These are phyloP conservation scores for Termitomyces sp. DNA, from an alignment of 768 basidiomycete genomes.

Conservation along the genomic window DNA sequence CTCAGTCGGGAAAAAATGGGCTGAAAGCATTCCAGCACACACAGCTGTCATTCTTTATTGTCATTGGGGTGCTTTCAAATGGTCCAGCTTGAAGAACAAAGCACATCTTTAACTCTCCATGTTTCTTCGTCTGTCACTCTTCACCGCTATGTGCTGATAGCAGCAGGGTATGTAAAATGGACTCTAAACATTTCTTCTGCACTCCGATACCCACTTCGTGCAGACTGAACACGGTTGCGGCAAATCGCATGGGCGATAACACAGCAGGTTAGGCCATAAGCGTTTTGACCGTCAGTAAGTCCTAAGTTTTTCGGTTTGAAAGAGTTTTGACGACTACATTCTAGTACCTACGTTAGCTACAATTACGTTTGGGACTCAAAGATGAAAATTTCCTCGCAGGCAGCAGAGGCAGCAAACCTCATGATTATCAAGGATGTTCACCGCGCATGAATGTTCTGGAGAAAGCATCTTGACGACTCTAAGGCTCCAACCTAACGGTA, in stretches of 20 bases:
- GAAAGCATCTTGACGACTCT: not conserved
- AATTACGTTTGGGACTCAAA: not conserved
- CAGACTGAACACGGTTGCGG: not conserved
- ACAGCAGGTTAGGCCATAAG: not conserved
- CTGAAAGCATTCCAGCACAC: not conserved
- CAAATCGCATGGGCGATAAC: not conserved
- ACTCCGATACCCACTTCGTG: not conserved
- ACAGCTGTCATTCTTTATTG: not conserved
- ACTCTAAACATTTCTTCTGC: not conserved
- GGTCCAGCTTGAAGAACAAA: not conserved
- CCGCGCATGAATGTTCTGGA: not conserved
- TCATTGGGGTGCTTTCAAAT: not conserved
- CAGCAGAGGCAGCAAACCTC: not conserved
- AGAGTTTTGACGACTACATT: not conserved
- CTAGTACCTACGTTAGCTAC: not conserved
- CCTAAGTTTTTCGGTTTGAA: not conserved
- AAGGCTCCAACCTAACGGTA: not conserved
- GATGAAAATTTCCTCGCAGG: not conserved
- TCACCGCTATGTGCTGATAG: not conserved
- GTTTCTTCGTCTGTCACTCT: not conserved
- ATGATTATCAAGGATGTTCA: not conserved
- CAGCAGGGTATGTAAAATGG: too few species aligned
- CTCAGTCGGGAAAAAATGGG: not conserved
- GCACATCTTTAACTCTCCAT: not conserved
- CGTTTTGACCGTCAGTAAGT: not conserved